phyloP scores from a whole-genome alignment of 208 protist genomes.

The Wallacemonas sp. region DNA sequence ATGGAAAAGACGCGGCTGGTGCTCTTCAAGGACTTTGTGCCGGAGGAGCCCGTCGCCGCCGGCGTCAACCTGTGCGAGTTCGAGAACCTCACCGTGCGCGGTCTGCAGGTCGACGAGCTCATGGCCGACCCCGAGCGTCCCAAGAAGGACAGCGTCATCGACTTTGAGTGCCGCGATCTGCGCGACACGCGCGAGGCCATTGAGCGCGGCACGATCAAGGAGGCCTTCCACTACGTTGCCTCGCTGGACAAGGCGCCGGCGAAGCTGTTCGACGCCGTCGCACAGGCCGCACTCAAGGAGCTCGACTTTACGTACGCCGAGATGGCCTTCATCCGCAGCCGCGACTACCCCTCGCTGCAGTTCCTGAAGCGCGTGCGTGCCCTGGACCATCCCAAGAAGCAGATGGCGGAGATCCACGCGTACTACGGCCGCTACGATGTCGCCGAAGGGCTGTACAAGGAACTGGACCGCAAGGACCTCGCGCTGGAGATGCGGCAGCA shows the following conservation, averaged over 20 bases:
- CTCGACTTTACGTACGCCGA: slow-evolving; percentile 91
- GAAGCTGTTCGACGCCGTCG: slow-evolving; percentile 94
- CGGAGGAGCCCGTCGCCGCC: slow-evolving; percentile 91
- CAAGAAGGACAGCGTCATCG: slow-evolving; percentile 79
- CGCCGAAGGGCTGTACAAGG: slow-evolving; percentile 95
- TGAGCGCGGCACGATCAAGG: slow-evolving; percentile 64
- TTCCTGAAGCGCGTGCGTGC: slow-evolving; percentile 94
- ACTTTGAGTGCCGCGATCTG: slow-evolving; percentile 90
- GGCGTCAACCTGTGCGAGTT: slow-evolving; percentile 95
- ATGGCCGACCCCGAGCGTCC: slow-evolving; percentile 93
- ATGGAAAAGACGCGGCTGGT: slow-evolving; percentile 97
- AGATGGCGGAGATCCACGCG: slow-evolving; percentile 95
- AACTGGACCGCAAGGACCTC: slow-evolving; percentile 96
- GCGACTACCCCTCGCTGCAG: slow-evolving; percentile 96
- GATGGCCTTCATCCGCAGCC: slow-evolving; percentile 93
- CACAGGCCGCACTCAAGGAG: slow-evolving; percentile 89
- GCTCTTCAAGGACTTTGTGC: slow-evolving; percentile 86
- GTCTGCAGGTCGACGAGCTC: slow-evolving; percentile 94
- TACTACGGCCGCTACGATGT: slow-evolving; percentile 97
- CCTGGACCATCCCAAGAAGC: slow-evolving; percentile 94
- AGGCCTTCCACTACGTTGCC: slow-evolving; percentile 94
- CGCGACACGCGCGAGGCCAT: slow-evolving; percentile 86
- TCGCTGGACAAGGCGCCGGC: slow-evolving; percentile 76
- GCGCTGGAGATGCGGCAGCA: slow-evolving; percentile 92
- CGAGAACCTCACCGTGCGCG: slow-evolving; percentile 85